A percentile compares a stretch with the other conserved stretches of the same genome.
Conservation (phyloP, 2,329 filamentous ascomycete species). For the Talaromyces albobiverticillius region DNA sequence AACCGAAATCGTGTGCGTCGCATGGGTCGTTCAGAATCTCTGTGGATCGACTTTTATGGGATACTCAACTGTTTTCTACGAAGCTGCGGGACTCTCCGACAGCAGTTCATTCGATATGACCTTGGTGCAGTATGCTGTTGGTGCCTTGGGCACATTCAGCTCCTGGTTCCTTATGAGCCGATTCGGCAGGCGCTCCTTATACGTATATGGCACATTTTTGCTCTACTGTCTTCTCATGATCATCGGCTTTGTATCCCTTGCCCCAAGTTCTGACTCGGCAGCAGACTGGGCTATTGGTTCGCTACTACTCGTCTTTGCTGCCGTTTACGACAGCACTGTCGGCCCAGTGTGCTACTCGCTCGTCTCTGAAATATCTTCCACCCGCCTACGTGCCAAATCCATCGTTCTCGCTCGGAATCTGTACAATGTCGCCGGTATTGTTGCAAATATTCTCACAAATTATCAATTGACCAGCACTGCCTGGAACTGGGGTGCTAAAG, state of each 20-base stretch:
- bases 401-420: slow-evolving; percentile 39
- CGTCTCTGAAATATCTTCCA: slow-evolving; percentile 45
- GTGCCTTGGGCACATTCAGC: slow-evolving; percentile 32
- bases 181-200: slow-evolving; percentile 30
- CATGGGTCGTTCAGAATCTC: slow-evolving; percentile 43
- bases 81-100: slow-evolving; percentile 29
- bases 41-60: slow-evolving; percentile 45
- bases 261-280: slow-evolving; percentile 49
- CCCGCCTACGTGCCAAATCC: slow-evolving; percentile 44
- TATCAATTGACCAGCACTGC: slow-evolving; percentile 36
- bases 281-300: slow-evolving; percentile 35
- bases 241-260: slow-evolving; percentile 41
- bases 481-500: slow-evolving; percentile 24
- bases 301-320: slow-evolving; percentile 36
- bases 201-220: slow-evolving; percentile 29
- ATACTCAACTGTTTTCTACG: slow-evolving; percentile 54
- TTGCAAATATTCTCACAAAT: slow-evolving; percentile 38
- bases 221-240: slow-evolving; percentile 32
- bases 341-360: slow-evolving; percentile 45
- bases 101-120: slow-evolving; percentile 51
- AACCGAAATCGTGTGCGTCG: slow-evolving; percentile 41
- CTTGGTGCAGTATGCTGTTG: slow-evolving; percentile 49
- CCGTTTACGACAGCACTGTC: slow-evolving; percentile 39
- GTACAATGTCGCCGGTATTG: slow-evolving; percentile 37
- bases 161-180: slow-evolving; percentile 26